These are phyloP conservation scores for Nothopassalora personata DNA, from an alignment of 2,329 filamentous ascomycete species.

Conservation along the genomic window DNA sequence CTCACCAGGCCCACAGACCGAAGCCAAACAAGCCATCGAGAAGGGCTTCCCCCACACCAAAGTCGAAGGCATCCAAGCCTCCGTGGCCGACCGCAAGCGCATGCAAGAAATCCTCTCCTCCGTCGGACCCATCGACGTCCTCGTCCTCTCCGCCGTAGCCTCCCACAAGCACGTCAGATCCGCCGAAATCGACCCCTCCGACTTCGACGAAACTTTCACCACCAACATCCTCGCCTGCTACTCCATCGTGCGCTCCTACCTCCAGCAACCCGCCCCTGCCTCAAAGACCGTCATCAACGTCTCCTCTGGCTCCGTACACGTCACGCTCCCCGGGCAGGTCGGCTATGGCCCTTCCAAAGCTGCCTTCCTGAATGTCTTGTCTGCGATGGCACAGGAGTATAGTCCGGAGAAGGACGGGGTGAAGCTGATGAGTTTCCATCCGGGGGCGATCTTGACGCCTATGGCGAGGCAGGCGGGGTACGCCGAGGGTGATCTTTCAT, in stretches of 20 bases:
- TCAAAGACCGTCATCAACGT: slow-evolving; percentile 33
- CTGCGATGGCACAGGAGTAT: slow-evolving; percentile 3
- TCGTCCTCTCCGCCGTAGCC: slow-evolving; percentile 38
- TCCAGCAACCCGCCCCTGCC: slow-evolving; percentile 28
- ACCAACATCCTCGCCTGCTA: slow-evolving; percentile 35
- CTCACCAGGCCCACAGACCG: slow-evolving; percentile 28
- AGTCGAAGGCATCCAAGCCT: slow-evolving; percentile 32
- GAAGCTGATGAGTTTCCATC: slow-evolving; percentile 12
- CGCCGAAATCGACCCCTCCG: slow-evolving; percentile 26
- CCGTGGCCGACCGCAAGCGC: slow-evolving; percentile 20
- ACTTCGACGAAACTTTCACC: slow-evolving; percentile 33
- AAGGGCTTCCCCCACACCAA: slow-evolving; percentile 30
- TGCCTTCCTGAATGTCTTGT: slow-evolving; percentile 8
- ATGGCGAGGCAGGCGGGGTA: slow-evolving; percentile 1
- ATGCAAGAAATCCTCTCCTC: slow-evolving; percentile 31
- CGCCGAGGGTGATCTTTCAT: slow-evolving; percentile 3
- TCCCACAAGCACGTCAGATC: slow-evolving; percentile 29
- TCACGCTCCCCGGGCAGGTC: slow-evolving; percentile 13
- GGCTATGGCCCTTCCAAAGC: slow-evolving; percentile 15
- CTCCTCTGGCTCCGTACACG: slow-evolving; percentile 34
- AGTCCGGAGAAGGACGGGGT: neutral
- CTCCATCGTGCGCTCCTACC: slow-evolving; percentile 33
- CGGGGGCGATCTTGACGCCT: slow-evolving; percentile 8
- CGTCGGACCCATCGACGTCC: slow-evolving; percentile 35
- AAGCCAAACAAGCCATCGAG: slow-evolving; percentile 36